Evolutionary conservation across 225 moss, liverwort and hornwort species (phyloP), one percentile per base, ranked within the genome.

Genomic region (Sphagnum contortum): DNA sequence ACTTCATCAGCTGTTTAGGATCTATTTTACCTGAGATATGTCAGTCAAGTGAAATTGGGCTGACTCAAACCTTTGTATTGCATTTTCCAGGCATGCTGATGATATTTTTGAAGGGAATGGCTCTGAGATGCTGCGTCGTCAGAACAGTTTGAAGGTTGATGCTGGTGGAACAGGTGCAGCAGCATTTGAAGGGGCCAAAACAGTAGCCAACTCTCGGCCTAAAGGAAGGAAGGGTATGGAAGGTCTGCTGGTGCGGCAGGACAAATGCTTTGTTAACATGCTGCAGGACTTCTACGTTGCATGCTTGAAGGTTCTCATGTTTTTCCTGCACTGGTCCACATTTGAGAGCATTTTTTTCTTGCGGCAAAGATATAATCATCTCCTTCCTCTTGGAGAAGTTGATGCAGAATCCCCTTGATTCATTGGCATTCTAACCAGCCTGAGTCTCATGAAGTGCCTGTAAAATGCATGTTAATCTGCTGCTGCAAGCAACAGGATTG

Each of bases 221-320:
- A 81, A 81, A 63, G 98, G 98, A 75, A 85, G 98, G 73, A 79
- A 73, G 73, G 98, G 98, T 44, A 93, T 93, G 93, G 98, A 98
- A 53, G 93, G 98, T 70, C 89, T 93, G 98, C 47, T 98, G 50
- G 98, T 98, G 52, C 85, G 73, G 75, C 98, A 98, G 71, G 89
- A 98, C 69, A 98, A 91, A 71, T 78, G 91, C 60, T 70, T 91
- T 55, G 71, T 98, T 62, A 79, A 79, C 47, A 80, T 85, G 60
- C 45, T 89, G 64, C 93, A 98, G 67, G 98, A 98, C 74, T 98
- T 93, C 71, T 98, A 98, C 61, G 98, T 98, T 66, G 98, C 98
- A 14, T 98, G 93, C 69, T 79, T 98, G 58, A 98, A 98, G 89
- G 94, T 95, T 52, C 46, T 75, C 60, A 29, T 47, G 14, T 49